Evolutionary conservation across 2,329 filamentous ascomycete species (phyloP), one percentile per base, ranked within the genome.

Genomic region (Xylaria sp.): DNA sequence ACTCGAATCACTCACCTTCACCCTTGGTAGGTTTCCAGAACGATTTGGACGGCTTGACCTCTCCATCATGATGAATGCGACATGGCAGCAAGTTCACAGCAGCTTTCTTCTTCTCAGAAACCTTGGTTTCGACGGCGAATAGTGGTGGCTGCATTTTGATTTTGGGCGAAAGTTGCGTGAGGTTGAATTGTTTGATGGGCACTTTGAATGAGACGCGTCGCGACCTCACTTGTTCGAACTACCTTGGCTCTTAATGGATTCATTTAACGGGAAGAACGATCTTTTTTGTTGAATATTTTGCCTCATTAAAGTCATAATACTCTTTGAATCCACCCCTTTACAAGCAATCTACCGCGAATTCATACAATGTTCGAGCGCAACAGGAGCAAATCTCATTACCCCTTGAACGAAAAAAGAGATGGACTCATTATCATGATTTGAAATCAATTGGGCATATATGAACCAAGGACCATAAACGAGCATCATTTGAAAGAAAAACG

Each of bases 21-120:
- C 64, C 77, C 30, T 74, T 71, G 35, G 70, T 74, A 0, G 90
- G 89, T 4, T 76, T 79, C 91, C 92, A 97, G 71, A 90, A 91
- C 49, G 85, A 78, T 19, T 82, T 74, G 4, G 82, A 77, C 1
- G 84, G 78, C 54, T 86, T 82, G 57, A 93, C 78, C 1, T 85
- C 79, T 1, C 92, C 92, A 67, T 89, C 84, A 73, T 95, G 88
- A 68, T 92, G 82, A 69, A 97, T 84, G 57, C 85, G 83, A 68
- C 90, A 94, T 2, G 92, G 92, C 11, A 97, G 80, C 18, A 96
- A 76, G 69, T 96, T 65, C 1, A 72, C 61, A 16, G 66, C 62
- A 4, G 68, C 65, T 11, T 66, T 70, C 34, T 65, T 57, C 48
- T 63, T 34, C 30, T 55, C 55, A 5, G 60, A 56, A 7, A 58